Conservation (phyloP, 2,329 filamentous ascomycete species). For the Achaetomium macrosporum region DNA sequence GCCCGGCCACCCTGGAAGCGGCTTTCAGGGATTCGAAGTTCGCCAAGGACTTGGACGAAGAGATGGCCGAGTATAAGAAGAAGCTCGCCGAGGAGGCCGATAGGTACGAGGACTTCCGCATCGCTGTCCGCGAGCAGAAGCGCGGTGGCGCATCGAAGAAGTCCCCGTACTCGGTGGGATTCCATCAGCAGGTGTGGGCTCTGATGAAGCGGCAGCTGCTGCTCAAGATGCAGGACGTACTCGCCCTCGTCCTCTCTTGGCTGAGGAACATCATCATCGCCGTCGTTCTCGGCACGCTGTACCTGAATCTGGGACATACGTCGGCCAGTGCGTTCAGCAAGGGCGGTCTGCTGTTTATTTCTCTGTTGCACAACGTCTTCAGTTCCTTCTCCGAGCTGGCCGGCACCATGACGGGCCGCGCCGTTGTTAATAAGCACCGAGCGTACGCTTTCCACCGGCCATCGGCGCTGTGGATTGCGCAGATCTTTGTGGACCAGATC, state of each 20-base stretch:
- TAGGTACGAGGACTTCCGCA: constrained; percentile 68
- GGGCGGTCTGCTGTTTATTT: constrained; percentile 74
- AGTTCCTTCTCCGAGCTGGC: constrained; percentile 75
- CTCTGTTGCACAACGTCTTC: constrained; percentile 81
- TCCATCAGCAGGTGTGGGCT: constrained; percentile 76
- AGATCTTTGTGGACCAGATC: constrained; percentile 71
- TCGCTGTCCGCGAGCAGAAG: constrained; percentile 73
- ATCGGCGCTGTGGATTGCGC: constrained; percentile 75
- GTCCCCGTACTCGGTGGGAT: constrained; percentile 78
- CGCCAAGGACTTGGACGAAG: constrained; percentile 49
- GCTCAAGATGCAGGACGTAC: constrained; percentile 80
- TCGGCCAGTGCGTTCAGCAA: constrained; percentile 71
- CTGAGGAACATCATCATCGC: constrained; percentile 62
- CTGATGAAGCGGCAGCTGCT: constrained; percentile 78
- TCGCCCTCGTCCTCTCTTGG: constrained; percentile 71
- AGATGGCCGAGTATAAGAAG: constrained; percentile 66
- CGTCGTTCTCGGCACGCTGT: constrained; percentile 74
- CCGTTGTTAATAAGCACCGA: constrained; percentile 78
- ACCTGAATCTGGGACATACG: constrained; percentile 60
- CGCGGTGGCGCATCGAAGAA: constrained; percentile 66
- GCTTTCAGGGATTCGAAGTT: constrained; percentile 64
- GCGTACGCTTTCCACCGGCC: constrained; percentile 79
- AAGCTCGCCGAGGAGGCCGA: constrained; percentile 58
- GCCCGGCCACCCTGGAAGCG: constrained; percentile 58
- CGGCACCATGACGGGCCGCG: constrained; percentile 67